Evolutionary conservation across 1,284 basidiomycete species (phyloP).

Genomic region (Leccinum colubrinum): DNA sequence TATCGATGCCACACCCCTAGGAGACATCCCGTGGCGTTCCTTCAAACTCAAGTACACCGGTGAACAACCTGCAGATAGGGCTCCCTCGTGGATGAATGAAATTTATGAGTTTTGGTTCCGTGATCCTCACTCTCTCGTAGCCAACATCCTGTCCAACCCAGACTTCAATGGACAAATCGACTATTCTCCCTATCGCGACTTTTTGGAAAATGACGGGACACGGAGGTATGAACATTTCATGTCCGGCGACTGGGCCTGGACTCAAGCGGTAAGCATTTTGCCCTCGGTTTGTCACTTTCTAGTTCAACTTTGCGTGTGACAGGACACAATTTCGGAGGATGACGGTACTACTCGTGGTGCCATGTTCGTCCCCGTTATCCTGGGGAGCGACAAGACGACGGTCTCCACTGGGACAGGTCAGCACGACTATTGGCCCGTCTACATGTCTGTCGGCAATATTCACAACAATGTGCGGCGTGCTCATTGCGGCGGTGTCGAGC

Average conservation of each 20-base stretch:
- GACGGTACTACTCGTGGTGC: background rate
- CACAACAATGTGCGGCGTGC: slow-evolving; percentile 9
- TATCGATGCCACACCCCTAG: slow-evolving; percentile 14
- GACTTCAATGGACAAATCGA: background rate
- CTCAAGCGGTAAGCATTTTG: background rate
- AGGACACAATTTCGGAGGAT: background rate
- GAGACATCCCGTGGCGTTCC: background rate
- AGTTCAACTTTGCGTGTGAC: background rate
- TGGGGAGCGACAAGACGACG: background rate
- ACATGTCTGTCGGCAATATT: slow-evolving; percentile 14
- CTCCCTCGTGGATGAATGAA: background rate
- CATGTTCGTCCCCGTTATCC: background rate
- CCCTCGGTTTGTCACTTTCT: background rate
- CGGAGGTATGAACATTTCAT: background rate
- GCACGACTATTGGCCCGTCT: slow-evolving; percentile 14
- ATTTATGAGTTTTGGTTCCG: background rate
- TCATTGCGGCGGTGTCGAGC: slow-evolving; percentile 3
- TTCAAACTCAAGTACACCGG: background rate
- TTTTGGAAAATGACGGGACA: background rate
- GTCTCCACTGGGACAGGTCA: slow-evolving; percentile 6
- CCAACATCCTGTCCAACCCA: background rate
- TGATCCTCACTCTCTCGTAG: background rate
- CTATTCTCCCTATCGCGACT: background rate
- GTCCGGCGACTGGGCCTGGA: background rate
- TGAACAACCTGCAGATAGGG: background rate